These are phyloP conservation scores for Blastobotrys petasosporus DNA, from an alignment of 1,139 yeast species.

Conservation along the genomic window DNA sequence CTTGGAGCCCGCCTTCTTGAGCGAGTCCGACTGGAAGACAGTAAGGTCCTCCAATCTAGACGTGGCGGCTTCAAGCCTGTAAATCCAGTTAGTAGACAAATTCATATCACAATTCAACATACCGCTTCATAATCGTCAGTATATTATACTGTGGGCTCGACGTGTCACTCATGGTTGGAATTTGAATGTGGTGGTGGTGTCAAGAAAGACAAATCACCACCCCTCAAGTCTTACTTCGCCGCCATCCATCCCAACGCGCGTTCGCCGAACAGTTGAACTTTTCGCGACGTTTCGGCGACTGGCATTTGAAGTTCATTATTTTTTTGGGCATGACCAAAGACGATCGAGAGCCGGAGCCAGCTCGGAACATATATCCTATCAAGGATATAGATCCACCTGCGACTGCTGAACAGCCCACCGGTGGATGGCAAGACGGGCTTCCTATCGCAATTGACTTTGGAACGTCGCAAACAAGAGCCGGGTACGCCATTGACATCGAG, in stretches of 20 bases:
- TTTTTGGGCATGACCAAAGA: too few relatives aligned
- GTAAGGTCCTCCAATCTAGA: slow-evolving; percentile 88
- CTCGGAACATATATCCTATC: slow-evolving; percentile 40
- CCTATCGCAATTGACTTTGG: slow-evolving; percentile 76
- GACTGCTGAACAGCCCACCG: slow-evolving; percentile 46
- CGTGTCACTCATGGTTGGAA: slow-evolving; percentile 46
- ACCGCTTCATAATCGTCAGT: slow-evolving; percentile 68
- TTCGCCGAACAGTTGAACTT: neutral
- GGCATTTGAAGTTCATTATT: too few relatives aligned
- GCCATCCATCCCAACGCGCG: neutral
- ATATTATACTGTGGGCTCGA: slow-evolving; percentile 70
- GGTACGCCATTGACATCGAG: slow-evolving; percentile 46
- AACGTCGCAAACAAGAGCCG: slow-evolving; percentile 61
- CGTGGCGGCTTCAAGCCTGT: slow-evolving; percentile 82
- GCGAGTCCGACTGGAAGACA: slow-evolving; percentile 58
- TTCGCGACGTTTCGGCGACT: neutral
- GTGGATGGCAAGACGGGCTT: slow-evolving; percentile 46
- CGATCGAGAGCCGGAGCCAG: neutral
- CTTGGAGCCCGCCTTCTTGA: slow-evolving; percentile 20
- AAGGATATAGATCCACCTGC: slow-evolving; percentile 37
- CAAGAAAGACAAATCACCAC: neutral
- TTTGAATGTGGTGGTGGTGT: neutral
- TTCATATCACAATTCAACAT: slow-evolving; percentile 20
- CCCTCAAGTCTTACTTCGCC: neutral
- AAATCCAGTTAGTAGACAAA: neutral